phyloP scores from a whole-genome alignment of 2,329 filamentous ascomycete genomes.

The Pestalotiopsis sp. region DNA sequence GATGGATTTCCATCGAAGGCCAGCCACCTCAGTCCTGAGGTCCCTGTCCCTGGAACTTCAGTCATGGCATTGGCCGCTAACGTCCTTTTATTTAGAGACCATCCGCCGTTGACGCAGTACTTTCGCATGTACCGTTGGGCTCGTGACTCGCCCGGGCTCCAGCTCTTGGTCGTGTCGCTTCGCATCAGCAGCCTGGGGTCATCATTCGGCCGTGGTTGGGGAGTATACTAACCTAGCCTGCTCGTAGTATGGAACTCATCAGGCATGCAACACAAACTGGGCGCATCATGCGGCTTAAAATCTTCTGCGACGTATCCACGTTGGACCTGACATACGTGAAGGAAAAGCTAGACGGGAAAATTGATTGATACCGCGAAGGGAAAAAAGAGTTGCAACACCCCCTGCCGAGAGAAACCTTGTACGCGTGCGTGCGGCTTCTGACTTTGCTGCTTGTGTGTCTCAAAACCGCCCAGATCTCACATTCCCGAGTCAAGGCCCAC shows the following conservation, averaged over 20 bases:
- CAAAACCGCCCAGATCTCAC: neutral
- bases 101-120: neutral
- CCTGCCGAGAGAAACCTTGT: neutral
- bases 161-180: neutral
- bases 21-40: neutral
- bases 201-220: neutral
- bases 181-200: neutral
- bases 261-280: neutral
- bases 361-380: too few relatives aligned
- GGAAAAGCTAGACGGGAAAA: too few relatives aligned
- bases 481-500: slow-evolving; percentile 4
- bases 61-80: neutral
- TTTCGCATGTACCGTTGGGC: neutral
- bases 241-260: neutral
- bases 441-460: neutral
- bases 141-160: neutral
- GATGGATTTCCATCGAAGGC: neutral
- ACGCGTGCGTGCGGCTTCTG: neutral
- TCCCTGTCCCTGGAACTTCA: neutral
- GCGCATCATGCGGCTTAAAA: neutral
- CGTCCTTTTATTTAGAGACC: neutral
- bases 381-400: neutral
- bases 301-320: neutral
- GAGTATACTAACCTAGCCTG: neutral
- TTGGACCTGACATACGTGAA: neutral